These are phyloP conservation scores for Berkeleyomyces basicola DNA, from an alignment of 2,329 filamentous ascomycete genomes.

Conservation along the genomic window DNA sequence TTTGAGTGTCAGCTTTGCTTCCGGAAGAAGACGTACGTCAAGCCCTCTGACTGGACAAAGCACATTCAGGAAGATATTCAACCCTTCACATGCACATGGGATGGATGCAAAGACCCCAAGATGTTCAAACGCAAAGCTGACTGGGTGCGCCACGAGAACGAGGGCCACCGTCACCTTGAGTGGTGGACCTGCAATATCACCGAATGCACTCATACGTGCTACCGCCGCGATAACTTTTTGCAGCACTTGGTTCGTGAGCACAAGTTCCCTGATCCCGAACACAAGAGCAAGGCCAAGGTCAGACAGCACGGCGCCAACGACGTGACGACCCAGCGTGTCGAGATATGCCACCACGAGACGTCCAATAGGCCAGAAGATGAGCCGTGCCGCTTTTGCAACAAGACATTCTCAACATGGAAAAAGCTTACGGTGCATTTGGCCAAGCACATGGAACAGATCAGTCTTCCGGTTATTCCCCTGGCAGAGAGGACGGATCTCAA, in stretches of 20 bases:
- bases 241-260: conserved; percentile 87
- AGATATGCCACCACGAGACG: conserved; percentile 60
- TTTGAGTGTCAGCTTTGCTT: conserved; percentile 87
- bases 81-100: conserved; percentile 85
- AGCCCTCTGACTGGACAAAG: conserved; percentile 93
- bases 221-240: conserved; percentile 79
- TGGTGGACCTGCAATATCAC: conserved; percentile 77
- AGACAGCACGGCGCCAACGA: conserved; percentile 42
- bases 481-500: conserved; percentile 36
- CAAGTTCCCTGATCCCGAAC: conserved; percentile 66
- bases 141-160: conserved; percentile 89
- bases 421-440: conserved; percentile 85
- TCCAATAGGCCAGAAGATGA: conserved; percentile 50
- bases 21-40: conserved; percentile 67
- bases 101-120: conserved; percentile 65
- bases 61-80: conserved; percentile 89
- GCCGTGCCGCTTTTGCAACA: conserved; percentile 75
- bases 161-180: conserved; percentile 74
- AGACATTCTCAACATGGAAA: conserved; percentile 71
- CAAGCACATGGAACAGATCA: conserved; percentile 87
- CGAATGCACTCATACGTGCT: conserved; percentile 70
- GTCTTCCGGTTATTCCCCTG: conserved; percentile 57
- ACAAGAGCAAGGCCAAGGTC: conserved; percentile 54
- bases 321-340: conserved; percentile 60
- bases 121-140: conserved; percentile 92